A percentile compares a stretch with the other conserved stretches of the same genome.
phyloP scores from a whole-genome alignment of 2,329 filamentous ascomycete species.

The Neoarthrinium moseri region DNA sequence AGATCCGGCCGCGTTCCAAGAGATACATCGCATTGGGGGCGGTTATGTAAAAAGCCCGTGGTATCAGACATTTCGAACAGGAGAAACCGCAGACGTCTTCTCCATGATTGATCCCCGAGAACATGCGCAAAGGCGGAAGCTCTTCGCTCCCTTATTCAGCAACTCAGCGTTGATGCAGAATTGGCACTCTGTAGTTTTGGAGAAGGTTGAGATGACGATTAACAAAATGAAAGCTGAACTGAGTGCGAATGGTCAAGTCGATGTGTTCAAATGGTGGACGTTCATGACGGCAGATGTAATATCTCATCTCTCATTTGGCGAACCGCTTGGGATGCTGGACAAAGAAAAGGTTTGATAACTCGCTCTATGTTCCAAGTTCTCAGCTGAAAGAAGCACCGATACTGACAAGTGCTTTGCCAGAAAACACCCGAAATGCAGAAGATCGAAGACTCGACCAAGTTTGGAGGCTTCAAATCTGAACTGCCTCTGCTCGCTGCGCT shows the following conservation, averaged over 20 bases:
- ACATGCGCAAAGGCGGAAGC: slow-evolving; percentile 35
- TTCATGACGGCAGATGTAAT: slow-evolving; percentile 56
- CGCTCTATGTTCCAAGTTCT: no score
- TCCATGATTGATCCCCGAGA: slow-evolving; percentile 34
- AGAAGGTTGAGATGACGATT: not conserved
- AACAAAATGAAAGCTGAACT: slow-evolving; percentile 41
- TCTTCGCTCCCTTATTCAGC: slow-evolving; percentile 30
- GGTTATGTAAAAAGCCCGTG: slow-evolving; percentile 20
- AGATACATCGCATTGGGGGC: slow-evolving; percentile 22
- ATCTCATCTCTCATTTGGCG: slow-evolving; percentile 51
- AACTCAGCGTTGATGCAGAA: not conserved
- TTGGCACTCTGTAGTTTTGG: slow-evolving; percentile 16
- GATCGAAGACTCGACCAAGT: slow-evolving; percentile 25
- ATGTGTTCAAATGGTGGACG: slow-evolving; percentile 53
- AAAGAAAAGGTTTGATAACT: slow-evolving; percentile 24
- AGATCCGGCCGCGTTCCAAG: slow-evolving; percentile 16
- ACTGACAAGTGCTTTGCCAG: no score
- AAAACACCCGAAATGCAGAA: slow-evolving; percentile 40
- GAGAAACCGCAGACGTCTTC: slow-evolving; percentile 25
- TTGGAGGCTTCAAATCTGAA: not conserved
- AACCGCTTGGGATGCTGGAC: slow-evolving; percentile 52
- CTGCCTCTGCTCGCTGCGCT: not conserved
- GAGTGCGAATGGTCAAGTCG: slow-evolving; percentile 30
- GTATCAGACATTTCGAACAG: slow-evolving; percentile 8
- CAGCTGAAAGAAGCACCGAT: no score